These are phyloP conservation scores for Eucalyptus curtisii DNA, from an alignment of 345 rosid genomes.

Conservation along the genomic window DNA sequence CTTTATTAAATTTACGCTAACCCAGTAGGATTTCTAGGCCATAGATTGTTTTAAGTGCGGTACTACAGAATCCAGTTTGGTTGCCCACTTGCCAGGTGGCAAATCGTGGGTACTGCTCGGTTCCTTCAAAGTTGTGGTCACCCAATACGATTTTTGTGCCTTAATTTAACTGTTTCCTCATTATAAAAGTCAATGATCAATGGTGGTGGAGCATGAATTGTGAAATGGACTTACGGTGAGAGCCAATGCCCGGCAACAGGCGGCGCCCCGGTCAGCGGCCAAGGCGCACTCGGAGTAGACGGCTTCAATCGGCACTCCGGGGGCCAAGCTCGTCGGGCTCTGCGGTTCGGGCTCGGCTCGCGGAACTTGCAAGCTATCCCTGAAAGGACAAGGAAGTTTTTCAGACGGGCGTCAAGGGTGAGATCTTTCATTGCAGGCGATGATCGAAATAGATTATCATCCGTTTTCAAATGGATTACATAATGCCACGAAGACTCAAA, in stretches of 20 bases:
- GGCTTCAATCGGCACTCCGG: slow-evolving; percentile 12
- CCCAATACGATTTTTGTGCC: background rate
- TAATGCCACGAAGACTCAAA: background rate
- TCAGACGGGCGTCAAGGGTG: background rate
- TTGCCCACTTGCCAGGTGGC: background rate
- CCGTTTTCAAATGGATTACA: background rate
- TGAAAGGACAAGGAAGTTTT: background rate
- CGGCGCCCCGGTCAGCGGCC: slow-evolving; percentile 34
- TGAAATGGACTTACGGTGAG: slow-evolving; percentile 30
- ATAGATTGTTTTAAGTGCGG: background rate
- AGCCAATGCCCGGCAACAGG: slow-evolving; percentile 51
- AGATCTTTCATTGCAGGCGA: background rate
- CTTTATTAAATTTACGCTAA: background rate
- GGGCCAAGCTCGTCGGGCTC: slow-evolving; percentile 1
- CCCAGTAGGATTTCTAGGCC: background rate
- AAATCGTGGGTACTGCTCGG: background rate
- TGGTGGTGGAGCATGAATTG: background rate
- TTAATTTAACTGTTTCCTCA: background rate
- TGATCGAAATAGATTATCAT: background rate
- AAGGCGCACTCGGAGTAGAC: slow-evolving; percentile 22
- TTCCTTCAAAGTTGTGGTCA: background rate
- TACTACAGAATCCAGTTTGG: background rate
- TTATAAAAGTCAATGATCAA: background rate
- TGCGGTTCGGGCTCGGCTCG: slow-evolving; percentile 17
- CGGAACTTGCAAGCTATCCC: slow-evolving; percentile 43